Evolutionary conservation across 768 basidiomycete genomes (phyloP).

Genomic region (Suillus hirtellus): DNA sequence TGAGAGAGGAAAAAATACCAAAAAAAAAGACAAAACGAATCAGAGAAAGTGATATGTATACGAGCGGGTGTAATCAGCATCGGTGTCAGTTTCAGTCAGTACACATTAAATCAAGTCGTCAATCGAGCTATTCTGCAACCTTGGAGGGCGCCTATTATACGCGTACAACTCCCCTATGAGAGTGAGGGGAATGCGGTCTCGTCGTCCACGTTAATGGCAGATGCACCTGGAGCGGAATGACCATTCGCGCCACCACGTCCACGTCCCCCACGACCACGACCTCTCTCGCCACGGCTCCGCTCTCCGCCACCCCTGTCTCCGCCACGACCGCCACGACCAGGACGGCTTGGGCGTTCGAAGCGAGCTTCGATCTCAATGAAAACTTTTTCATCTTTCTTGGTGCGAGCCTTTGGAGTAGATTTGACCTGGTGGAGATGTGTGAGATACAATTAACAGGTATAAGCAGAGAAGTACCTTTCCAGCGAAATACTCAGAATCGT

Average conservation of each 20-base stretch:
- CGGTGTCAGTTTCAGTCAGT: constrained; percentile 5
- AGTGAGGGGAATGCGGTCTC: constrained; percentile 89
- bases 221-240: constrained; percentile 20
- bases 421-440: constrained; percentile 56
- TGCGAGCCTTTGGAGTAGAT: constrained; percentile 59
- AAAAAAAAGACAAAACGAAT: constrained; percentile 3
- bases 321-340: constrained; percentile 54
- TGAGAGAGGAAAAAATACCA: background rate
- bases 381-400: constrained; percentile 89
- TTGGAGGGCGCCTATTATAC: constrained; percentile 7
- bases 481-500: constrained; percentile 77
- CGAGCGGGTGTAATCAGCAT: constrained; percentile 5
- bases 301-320: constrained; percentile 51
- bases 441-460: background rate
- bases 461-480: constrained; percentile 69
- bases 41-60: constrained; percentile 8
- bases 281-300: constrained; percentile 40
- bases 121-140: constrained; percentile 8
- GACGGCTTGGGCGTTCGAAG: constrained; percentile 80
- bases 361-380: constrained; percentile 90
- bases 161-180: constrained; percentile 37
- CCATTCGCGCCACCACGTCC: constrained; percentile 46
- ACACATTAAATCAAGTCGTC: constrained; percentile 5
- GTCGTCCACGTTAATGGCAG: constrained; percentile 73
- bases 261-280: constrained; percentile 46